These are phyloP conservation scores for Globisporangium echinulatum DNA, from an alignment of 352 stramenopile genomes.

Conservation along the genomic window DNA sequence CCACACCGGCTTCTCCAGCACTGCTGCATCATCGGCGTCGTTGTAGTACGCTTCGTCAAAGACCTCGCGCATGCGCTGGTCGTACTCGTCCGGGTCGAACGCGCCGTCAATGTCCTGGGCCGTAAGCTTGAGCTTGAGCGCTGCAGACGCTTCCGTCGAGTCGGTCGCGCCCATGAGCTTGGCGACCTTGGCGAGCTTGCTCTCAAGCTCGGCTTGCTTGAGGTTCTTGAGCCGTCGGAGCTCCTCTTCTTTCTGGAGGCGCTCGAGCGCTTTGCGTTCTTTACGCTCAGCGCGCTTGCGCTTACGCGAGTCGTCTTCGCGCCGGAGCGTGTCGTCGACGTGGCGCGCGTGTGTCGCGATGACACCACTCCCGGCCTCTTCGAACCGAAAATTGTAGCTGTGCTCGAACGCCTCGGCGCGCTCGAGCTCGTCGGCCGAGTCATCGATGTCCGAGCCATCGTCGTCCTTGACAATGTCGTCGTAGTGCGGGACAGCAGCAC, in stretches of 20 bases:
- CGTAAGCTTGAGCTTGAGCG: conserved; percentile 38
- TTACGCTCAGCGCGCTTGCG: conserved; percentile 92
- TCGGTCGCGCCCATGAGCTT: conserved; percentile 62
- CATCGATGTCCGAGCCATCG: conserved; percentile 39
- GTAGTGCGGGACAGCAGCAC: conserved; percentile 52
- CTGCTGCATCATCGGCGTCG: conserved; percentile 28
- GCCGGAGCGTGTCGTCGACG: conserved; percentile 88
- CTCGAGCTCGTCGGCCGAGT: conserved; percentile 84
- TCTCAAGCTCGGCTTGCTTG: conserved; percentile 94
- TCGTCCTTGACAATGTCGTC: conserved; percentile 86
- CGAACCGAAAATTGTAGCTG: conserved; percentile 99
- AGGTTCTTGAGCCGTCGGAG: conserved; percentile 97
- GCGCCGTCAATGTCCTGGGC: conserved; percentile 89
- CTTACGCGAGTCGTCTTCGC: conserved; percentile 95
- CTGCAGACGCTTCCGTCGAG: conserved; percentile 24
- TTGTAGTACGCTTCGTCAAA: conserved; percentile 99
- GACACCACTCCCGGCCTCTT: conserved; percentile 90
- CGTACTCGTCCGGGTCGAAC: conserved; percentile 96
- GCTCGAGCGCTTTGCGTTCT: conserved; percentile 93
- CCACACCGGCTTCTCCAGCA: conserved; percentile 68
- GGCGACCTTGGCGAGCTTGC: conserved; percentile 90
- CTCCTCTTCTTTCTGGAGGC: conserved; percentile 96
- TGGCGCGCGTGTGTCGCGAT: conserved; percentile 82
- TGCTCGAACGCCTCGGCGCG: conserved; percentile 96
- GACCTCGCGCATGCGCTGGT: conserved; percentile 93